These are phyloP conservation scores for Aspergillus pseudoterreus DNA, from an alignment of 2,329 filamentous ascomycete genomes.

Conservation along the genomic window DNA sequence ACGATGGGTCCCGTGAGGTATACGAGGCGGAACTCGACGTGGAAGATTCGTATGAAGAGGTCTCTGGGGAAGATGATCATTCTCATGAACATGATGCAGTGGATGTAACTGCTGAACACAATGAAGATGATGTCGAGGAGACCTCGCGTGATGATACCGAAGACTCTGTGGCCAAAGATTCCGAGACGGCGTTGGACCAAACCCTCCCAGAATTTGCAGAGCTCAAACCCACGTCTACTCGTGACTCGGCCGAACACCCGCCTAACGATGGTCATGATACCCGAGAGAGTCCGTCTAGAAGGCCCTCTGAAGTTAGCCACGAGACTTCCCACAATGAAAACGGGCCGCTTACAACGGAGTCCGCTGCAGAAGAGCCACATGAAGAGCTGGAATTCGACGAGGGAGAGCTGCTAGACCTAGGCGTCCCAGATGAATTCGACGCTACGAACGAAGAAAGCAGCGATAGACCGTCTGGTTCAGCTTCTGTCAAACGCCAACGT, in stretches of 20 bases:
- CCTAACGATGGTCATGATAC: slow-evolving; percentile 19
- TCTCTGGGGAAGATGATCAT: slow-evolving; percentile 10
- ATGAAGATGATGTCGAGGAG: slow-evolving; percentile 11
- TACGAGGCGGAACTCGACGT: slow-evolving; percentile 7
- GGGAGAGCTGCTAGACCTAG: slow-evolving; percentile 39
- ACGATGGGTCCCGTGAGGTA: slow-evolving; percentile 6
- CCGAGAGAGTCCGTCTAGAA: slow-evolving; percentile 31
- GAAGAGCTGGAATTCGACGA: slow-evolving; percentile 24
- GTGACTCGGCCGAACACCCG: slow-evolving; percentile 25
- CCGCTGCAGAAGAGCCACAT: slow-evolving; percentile 11
- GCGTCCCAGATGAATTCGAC: slow-evolving; percentile 20
- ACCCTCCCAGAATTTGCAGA: slow-evolving; percentile 6
- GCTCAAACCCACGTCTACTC: slow-evolving; percentile 11
- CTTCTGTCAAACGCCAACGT: slow-evolving; percentile 32
- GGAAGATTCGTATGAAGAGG: slow-evolving; percentile 10
- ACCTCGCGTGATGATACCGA: slow-evolving; percentile 9
- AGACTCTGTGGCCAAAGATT: slow-evolving; percentile 14
- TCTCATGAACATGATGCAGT: slow-evolving; percentile 9
- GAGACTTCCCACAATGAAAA: slow-evolving; percentile 14
- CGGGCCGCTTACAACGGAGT: slow-evolving; percentile 11
- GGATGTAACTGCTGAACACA: slow-evolving; percentile 10
- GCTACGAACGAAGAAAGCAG: slow-evolving; percentile 19
- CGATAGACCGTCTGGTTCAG: slow-evolving; percentile 18
- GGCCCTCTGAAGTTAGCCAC: slow-evolving; percentile 14
- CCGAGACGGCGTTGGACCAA: slow-evolving; percentile 16